Conservation (phyloP, 129 eudicot genomes). For the Artemisia tridentata region DNA sequence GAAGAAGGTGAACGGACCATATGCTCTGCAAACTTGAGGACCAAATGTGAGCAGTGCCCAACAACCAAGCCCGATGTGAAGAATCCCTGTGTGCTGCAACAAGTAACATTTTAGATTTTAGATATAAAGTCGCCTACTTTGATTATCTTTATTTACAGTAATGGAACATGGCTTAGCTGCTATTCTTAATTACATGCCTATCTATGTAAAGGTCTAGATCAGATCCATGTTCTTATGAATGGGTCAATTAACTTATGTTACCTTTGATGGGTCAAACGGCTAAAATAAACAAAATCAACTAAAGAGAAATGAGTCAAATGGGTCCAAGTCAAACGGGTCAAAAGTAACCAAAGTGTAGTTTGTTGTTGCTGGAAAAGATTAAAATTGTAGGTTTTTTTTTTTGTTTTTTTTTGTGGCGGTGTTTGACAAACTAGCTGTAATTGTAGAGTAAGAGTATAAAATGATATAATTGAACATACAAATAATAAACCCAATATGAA, state of each 20-base stretch:
- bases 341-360: neutral
- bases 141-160: slow-evolving; percentile 8
- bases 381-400: too few species aligned
- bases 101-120: neutral
- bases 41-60: slow-evolving; percentile 80
- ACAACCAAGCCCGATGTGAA: slow-evolving; percentile 58
- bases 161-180: slow-evolving; percentile 9
- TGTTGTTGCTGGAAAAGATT: too few species aligned
- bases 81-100: slow-evolving; percentile 81
- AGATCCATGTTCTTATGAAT: neutral
- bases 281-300: neutral
- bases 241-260: neutral
- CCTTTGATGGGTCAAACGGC: neutral
- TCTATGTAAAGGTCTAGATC: neutral
- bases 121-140: neutral
- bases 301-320: too few species aligned
- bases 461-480: too few species aligned
- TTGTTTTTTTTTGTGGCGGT: too few species aligned
- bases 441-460: too few species aligned
- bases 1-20: slow-evolving; percentile 77
- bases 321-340: too few species aligned
- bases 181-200: slow-evolving; percentile 6
- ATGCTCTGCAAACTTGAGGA: slow-evolving; percentile 62
- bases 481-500: too few species aligned
- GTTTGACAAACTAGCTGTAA: too few species aligned